Percentiles rank a stretch among this genome's conserved stretches.
Conservation (phyloP, 352 stramenopile genomes). For the Albugo laibachii region DNA sequence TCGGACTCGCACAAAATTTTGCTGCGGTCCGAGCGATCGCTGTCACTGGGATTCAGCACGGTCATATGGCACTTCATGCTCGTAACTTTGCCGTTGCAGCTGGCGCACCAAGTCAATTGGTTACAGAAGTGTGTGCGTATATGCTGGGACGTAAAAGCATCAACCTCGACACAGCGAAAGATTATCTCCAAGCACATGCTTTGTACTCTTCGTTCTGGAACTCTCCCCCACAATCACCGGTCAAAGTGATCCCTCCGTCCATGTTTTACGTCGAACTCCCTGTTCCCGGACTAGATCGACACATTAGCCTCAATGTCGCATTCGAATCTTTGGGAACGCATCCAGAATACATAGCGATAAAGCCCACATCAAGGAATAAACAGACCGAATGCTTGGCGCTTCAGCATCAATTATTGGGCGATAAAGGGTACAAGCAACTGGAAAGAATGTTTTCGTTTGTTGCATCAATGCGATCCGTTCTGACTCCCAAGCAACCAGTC, state of each 20-base stretch:
- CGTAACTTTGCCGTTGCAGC: slow-evolving; percentile 73
- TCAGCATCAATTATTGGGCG: slow-evolving; percentile 45
- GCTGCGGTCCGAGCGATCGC: slow-evolving; percentile 66
- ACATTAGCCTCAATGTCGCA: slow-evolving; percentile 65
- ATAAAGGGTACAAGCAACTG: slow-evolving; percentile 78
- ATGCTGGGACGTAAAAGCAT: slow-evolving; percentile 65
- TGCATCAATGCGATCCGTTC: slow-evolving; percentile 56
- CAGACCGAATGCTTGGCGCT: slow-evolving; percentile 14
- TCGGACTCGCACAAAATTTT: slow-evolving; percentile 76
- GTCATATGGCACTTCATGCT: slow-evolving; percentile 73
- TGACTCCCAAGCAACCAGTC: slow-evolving; percentile 16
- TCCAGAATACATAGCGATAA: slow-evolving; percentile 68
- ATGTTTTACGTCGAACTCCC: slow-evolving; percentile 78
- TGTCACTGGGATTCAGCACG: slow-evolving; percentile 73
- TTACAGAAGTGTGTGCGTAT: slow-evolving; percentile 70
- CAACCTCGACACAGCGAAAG: slow-evolving; percentile 66
- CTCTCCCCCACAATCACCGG: slow-evolving; percentile 17
- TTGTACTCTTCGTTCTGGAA: slow-evolving; percentile 52
- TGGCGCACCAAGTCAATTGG: slow-evolving; percentile 53
- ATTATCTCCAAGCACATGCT: slow-evolving; percentile 62
- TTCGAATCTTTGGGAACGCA: slow-evolving; percentile 61
- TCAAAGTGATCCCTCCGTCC: slow-evolving; percentile 22
- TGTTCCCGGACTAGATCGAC: slow-evolving; percentile 39
- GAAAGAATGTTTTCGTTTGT: slow-evolving; percentile 75
- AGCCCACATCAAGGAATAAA: slow-evolving; percentile 11